phyloP scores from a whole-genome alignment of 257 asterid species.

The Solanum medicagineum region DNA sequence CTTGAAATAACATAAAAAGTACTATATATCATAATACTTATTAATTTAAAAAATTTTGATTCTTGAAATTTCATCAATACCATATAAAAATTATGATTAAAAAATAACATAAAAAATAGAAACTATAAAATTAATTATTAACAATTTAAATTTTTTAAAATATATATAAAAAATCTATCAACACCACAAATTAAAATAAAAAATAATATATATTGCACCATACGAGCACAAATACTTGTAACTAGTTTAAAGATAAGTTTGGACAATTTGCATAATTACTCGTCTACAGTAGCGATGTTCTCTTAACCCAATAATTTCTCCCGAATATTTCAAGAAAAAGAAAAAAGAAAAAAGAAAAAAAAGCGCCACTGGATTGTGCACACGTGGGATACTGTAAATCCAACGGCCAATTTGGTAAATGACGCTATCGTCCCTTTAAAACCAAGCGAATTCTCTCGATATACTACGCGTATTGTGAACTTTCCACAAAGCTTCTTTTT shows the following conservation, averaged over 20 bases:
- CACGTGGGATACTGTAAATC: not conserved
- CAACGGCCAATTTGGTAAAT: not conserved
- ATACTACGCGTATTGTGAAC: not conserved
- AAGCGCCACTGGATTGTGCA: not conserved
- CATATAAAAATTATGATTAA: too few relatives aligned
- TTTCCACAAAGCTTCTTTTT: conserved; percentile 1
- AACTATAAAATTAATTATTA: too few relatives aligned
- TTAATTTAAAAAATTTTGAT: too few relatives aligned
- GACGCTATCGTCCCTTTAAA: not conserved
- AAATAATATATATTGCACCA: too few relatives aligned
- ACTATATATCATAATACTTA: too few relatives aligned
- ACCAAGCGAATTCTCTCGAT: not conserved
- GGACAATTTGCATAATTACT: not conserved
- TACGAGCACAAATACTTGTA: too few relatives aligned
- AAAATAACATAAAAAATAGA: too few relatives aligned
- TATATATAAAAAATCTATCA: too few relatives aligned
- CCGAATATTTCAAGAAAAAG: not conserved
- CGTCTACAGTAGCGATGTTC: not conserved
- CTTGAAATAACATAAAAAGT: too few relatives aligned
- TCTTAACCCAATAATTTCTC: not conserved
- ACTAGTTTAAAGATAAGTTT: not conserved
- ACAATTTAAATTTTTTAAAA: too few relatives aligned
- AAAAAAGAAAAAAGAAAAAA: not conserved
- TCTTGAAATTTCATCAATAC: too few relatives aligned
- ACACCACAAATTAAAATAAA: too few relatives aligned